These are phyloP conservation scores for Rhizopogon vulgaris DNA, from an alignment of 768 basidiomycete genomes.

Conservation along the genomic window DNA sequence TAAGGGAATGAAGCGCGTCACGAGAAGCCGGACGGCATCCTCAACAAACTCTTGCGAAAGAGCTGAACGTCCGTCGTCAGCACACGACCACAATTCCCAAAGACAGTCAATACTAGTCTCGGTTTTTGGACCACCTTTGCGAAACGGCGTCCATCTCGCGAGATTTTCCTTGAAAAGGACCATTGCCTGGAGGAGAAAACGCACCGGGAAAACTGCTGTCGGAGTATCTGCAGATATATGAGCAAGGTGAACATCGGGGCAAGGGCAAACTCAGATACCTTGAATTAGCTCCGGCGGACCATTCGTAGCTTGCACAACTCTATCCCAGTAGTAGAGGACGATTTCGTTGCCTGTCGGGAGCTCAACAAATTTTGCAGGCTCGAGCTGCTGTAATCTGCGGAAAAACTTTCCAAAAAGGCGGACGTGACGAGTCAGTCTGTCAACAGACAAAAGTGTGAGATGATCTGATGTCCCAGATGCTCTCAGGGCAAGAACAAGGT, in stretches of 20 bases:
- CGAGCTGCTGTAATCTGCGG: constrained; percentile 63
- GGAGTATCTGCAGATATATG: constrained; percentile 43
- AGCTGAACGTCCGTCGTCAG: constrained; percentile 31
- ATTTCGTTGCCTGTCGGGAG: constrained; percentile 61
- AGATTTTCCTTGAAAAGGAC: constrained; percentile 81
- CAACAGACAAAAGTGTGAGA: constrained; percentile 40
- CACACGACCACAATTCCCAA: not conserved
- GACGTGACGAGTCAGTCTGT: constrained; percentile 61
- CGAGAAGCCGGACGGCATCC: constrained; percentile 66
- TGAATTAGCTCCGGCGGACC: constrained; percentile 45
- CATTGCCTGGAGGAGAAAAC: constrained; percentile 79
- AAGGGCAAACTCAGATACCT: constrained; percentile 35
- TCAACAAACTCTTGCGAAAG: constrained; percentile 67
- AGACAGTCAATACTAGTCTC: constrained; percentile 41
- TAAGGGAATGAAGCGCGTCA: constrained; percentile 82
- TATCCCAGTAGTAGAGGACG: constrained; percentile 77
- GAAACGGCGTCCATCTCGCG: constrained; percentile 65
- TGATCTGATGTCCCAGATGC: constrained; percentile 28
- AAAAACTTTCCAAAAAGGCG: constrained; percentile 77
- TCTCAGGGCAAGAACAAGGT: constrained; percentile 40
- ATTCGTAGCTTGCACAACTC: constrained; percentile 66
- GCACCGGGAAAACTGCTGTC: constrained; percentile 65
- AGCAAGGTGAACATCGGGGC: not conserved
- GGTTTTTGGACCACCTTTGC: constrained; percentile 55
- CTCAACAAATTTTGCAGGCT: constrained; percentile 49